A percentile compares a stretch with the other conserved stretches of the same genome.
These are phyloP conservation scores for Massarina eburnea DNA, from an alignment of 2,329 filamentous ascomycete species.

Conservation along the genomic window DNA sequence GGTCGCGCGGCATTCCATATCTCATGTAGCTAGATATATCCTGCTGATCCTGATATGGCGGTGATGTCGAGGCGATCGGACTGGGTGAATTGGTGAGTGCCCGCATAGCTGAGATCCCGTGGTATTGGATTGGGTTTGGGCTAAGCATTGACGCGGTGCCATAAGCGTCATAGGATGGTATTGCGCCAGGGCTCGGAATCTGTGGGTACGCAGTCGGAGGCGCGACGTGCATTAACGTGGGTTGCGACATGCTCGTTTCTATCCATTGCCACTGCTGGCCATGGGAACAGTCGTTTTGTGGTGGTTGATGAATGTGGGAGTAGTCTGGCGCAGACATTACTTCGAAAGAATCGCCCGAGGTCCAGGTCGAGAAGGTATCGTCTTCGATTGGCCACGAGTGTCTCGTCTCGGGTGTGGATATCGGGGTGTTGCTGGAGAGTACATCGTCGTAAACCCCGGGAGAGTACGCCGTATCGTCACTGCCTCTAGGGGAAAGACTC, in stretches of 20 bases:
- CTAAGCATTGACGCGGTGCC: slow-evolving; percentile 15
- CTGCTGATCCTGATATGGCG: slow-evolving; percentile 23
- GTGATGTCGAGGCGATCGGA: slow-evolving; percentile 11
- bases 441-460: slow-evolving; percentile 19
- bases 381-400: slow-evolving; percentile 26
- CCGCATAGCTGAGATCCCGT: slow-evolving; percentile 9
- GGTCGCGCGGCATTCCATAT: slow-evolving; percentile 16
- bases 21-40: slow-evolving; percentile 10
- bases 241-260: slow-evolving; percentile 18
- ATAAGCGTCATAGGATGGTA: slow-evolving; percentile 17
- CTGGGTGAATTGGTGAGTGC: slow-evolving; percentile 14
- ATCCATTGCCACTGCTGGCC: slow-evolving; percentile 21
- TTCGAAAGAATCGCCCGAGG: slow-evolving; percentile 23
- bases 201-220: slow-evolving; percentile 13
- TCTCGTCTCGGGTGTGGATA: slow-evolving; percentile 19
- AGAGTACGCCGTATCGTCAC: slow-evolving; percentile 18
- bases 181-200: slow-evolving; percentile 7
- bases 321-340: slow-evolving; percentile 11
- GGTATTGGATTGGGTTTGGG: slow-evolving; percentile 15
- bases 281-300: slow-evolving; percentile 10
- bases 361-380: slow-evolving; percentile 23
- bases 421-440: slow-evolving; percentile 18
- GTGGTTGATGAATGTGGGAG: slow-evolving; percentile 16
- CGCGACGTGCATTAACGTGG: slow-evolving; percentile 16
- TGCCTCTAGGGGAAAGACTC: slow-evolving; percentile 18